Evolutionary conservation across 129 eudicot species (phyloP), one percentile per base, ranked within the genome.

Genomic region (Glebionis coronaria): DNA sequence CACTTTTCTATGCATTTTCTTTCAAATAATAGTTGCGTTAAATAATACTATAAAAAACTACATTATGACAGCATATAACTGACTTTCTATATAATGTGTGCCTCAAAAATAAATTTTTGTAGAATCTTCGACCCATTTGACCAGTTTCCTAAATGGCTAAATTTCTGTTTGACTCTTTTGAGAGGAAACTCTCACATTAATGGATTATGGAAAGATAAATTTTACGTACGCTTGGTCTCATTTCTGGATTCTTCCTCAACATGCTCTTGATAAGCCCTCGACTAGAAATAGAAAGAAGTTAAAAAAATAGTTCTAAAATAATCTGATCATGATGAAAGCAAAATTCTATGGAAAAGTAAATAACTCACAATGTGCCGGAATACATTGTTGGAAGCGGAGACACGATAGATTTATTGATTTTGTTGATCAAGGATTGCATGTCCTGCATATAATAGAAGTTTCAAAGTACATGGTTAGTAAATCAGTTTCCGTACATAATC

Each of bases 201-300:
- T 5, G 54, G 60, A 13, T 19, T 53, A 35, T 0, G 23, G 64
- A 42, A 71, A 67, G 25, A 11, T 57, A n/a, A 6, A 69, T 12
- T 53, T 4, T 29, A 68, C 97, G 42, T 94, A 94, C 99, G 64
- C 97, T 89, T 78, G 99, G 99, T 73, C 99, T 81, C 65, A 86
- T 78, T 81, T 94, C 97, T 10, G 99, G 99, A 72, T 94, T 86
- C 68, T 89, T 94, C 64, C 99, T 82, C 76, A 94, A 84, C 99
- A 94, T 89, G 59, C 97, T 84, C 79, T 94, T 94, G 19, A 94
- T 80, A 63, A 94, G 90, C 56, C 95, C 93, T 57, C 97, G 92
- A 53, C 99, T 94, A 82, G 18, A 73, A 70, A 69, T 21, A 19
- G 50, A 68, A 60, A 3, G 4, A 40, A 69, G 59, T 61, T 61